A percentile compares a stretch with the other conserved stretches of the same genome.
phyloP scores from a whole-genome alignment of 257 asterid species.

The Solanum infundibuliforme region DNA sequence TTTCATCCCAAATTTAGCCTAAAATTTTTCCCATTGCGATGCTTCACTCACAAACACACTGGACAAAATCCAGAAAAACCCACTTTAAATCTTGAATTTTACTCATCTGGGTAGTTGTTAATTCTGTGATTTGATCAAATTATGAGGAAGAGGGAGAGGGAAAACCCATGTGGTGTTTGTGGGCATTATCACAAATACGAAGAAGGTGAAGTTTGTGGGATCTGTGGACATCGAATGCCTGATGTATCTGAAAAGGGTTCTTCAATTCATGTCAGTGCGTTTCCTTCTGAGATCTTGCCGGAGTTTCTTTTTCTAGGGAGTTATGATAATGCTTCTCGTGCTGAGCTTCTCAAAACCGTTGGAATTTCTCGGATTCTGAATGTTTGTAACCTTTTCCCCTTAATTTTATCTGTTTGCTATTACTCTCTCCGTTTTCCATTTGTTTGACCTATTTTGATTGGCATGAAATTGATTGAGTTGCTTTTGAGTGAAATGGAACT shows the following conservation, averaged over 20 bases:
- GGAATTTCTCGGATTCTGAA: constrained; percentile 90
- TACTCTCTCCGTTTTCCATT: background rate
- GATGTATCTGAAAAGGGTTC: constrained; percentile 34
- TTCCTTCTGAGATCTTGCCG: constrained; percentile 92
- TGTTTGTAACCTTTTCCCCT: constrained; percentile 17
- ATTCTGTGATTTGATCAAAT: background rate
- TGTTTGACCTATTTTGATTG: background rate
- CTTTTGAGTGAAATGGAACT: background rate
- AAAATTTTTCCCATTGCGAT: background rate
- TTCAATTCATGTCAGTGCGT: constrained; percentile 61
- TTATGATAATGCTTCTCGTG: constrained; percentile 89
- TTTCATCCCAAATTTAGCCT: background rate
- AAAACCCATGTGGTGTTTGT: constrained; percentile 81
- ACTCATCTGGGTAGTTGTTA: background rate
- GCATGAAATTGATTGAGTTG: background rate
- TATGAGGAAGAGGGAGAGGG: constrained; percentile 86
- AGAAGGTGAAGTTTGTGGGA: constrained; percentile 83
- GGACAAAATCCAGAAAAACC: background rate
- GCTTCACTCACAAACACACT: background rate
- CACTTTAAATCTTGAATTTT: background rate
- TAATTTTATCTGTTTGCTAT: background rate
- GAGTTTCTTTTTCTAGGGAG: constrained; percentile 87
- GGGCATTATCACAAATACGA: constrained; percentile 96
- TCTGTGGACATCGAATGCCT: constrained; percentile 85
- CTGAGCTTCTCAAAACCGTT: constrained; percentile 84